phyloP scores from a whole-genome alignment of 1,139 yeast genomes.

The Suzukiozyma palmioleophila region DNA sequence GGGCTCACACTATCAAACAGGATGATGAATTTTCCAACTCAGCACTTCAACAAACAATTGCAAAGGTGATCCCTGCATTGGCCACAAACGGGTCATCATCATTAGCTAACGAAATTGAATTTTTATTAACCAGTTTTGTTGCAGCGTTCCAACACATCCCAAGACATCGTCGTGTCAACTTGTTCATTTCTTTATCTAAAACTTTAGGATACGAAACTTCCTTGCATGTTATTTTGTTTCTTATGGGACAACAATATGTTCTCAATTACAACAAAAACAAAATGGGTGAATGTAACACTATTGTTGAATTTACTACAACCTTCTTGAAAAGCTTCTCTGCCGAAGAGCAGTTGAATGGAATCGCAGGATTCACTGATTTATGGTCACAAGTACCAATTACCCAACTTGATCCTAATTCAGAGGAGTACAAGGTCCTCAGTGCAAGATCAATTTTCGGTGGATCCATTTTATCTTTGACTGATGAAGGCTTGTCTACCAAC shows the following conservation, averaged over 20 bases:
- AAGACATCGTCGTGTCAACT: conserved; percentile 85
- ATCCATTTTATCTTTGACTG: conserved; percentile 47
- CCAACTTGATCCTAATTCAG: conserved; percentile 35
- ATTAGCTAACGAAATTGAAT: conserved; percentile 66
- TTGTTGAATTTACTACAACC: conserved; percentile 67
- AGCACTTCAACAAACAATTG: conserved; percentile 88
- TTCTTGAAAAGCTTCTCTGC: conserved; percentile 67
- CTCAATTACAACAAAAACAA: conserved; percentile 51
- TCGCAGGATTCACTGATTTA: conserved; percentile 50
- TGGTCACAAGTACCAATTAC: conserved; percentile 48
- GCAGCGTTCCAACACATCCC: conserved; percentile 96
- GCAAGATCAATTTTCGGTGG: conserved; percentile 64
- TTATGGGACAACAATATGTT: conserved; percentile 76
- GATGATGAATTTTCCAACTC: conserved; percentile 93
- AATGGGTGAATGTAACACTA: conserved; percentile 57
- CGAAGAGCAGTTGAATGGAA: conserved; percentile 61
- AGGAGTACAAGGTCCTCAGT: conserved; percentile 34
- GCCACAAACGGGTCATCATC: conserved; percentile 55
- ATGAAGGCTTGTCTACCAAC: conserved; percentile 45
- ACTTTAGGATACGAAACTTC: conserved; percentile 71
- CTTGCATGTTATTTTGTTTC: conserved; percentile 66
- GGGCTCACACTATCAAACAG: conserved; percentile 93
- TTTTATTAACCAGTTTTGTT: conserved; percentile 80
- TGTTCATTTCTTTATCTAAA: conserved; percentile 72
- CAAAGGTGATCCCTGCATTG: conserved; percentile 88